A percentile compares a stretch with the other conserved stretches of the same genome.
Evolutionary conservation across 768 basidiomycete genomes (phyloP).

Genomic region (Lactarius tabidus): DNA sequence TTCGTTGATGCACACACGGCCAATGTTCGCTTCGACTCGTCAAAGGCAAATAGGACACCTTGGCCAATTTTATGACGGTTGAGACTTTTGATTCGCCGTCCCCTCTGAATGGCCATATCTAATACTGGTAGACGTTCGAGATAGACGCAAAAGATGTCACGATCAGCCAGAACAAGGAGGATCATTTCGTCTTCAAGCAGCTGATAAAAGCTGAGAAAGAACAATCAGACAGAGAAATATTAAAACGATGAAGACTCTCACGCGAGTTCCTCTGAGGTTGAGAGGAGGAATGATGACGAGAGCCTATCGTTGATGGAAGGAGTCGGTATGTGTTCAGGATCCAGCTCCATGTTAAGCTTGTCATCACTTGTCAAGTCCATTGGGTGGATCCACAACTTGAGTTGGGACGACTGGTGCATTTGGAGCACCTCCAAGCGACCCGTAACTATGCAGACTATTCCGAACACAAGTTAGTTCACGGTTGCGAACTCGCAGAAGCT

Average conservation of each 20-base stretch:
- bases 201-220: conserved; percentile 11
- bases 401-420: neutral
- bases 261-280: neutral
- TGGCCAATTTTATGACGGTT: conserved; percentile 45
- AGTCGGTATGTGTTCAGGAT: conserved; percentile 7
- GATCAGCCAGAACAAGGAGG: conserved; percentile 13
- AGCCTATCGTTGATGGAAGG: neutral
- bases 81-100: conserved; percentile 26
- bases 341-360: conserved; percentile 1
- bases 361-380: conserved; percentile 13
- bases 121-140: conserved; percentile 9
- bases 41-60: conserved; percentile 44
- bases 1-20: conserved; percentile 42
- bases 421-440: neutral
- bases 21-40: conserved; percentile 50
- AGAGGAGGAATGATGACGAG: neutral
- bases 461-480: neutral
- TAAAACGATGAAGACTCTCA: neutral
- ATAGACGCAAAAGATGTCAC: conserved; percentile 8
- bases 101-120: neutral
- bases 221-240: neutral
- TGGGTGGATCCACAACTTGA: neutral
- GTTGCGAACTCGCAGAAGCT: neutral
- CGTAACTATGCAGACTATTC: neutral
- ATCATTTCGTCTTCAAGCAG: conserved; percentile 15